Base-by-base conservation (phyloP, 169 alveolate genomes). In the Eimeria praecox region DNA sequence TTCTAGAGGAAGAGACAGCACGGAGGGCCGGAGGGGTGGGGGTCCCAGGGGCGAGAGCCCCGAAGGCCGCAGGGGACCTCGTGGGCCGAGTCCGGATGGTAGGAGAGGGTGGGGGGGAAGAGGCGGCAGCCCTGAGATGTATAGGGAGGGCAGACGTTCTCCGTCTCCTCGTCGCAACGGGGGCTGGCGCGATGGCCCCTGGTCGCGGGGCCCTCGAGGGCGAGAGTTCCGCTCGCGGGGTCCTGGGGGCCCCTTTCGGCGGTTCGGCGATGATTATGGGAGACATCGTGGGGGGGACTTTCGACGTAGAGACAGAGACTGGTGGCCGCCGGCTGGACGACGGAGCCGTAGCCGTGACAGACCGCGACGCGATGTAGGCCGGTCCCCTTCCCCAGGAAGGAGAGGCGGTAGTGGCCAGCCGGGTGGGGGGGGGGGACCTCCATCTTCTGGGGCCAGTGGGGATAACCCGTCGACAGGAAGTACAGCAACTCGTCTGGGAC, bases 381-480 rank as follows among this genome's bases (percentile, higher is more conserved):
- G 93, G 38, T 86, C 93, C 6, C 83, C 93, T 27, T 86, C 93
- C 30, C 93, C 93, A 22, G 87, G 54, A 24, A 38, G 86, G 30
- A 56, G 94, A 30, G 73, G 94, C 2, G 86, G 87, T 22, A n/a
- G 44, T 49, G 56, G 73, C 56, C 56, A 20, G 27, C 71, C 96
- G 73, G 94, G 95, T 42, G 75, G 97, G 87, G 85, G 93, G 42
- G 89, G 92, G 78, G 78, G 96, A 22, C 80, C 96, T 82, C n/a
- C 64, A 30, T 42, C 40, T 38, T 27, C 82, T n/a, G 87, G 94
- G 16, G 71, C 86, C 16, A 14, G 87, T 5, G 85, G 94, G 33
- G 85, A 71, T 33, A 82, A 59, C 69, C 52, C 71, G 42, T 22
- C 85, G 18, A 54, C 56, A 44, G 64, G 89, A 35, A 38, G 77